These are phyloP conservation scores for Tricholoma sp. DNA, from an alignment of 768 basidiomycete species.

Conservation along the genomic window DNA sequence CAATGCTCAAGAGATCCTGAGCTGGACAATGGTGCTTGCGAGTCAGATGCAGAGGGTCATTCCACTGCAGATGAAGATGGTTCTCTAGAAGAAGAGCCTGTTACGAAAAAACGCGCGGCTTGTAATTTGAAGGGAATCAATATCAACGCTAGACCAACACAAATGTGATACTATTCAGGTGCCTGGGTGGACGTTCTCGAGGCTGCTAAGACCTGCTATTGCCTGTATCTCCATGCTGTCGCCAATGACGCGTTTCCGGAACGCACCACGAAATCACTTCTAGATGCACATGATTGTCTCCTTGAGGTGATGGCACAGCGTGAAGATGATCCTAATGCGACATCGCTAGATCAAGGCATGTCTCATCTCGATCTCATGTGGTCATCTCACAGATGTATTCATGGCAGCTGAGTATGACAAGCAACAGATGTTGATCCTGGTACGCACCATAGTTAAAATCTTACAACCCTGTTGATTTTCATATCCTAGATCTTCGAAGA, in stretches of 20 bases:
- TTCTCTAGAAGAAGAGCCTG: neutral
- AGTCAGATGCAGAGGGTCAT: neutral
- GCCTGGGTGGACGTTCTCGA: neutral
- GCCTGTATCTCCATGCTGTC: neutral
- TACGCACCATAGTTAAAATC: neutral
- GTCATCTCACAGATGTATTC: neutral
- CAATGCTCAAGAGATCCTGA: neutral
- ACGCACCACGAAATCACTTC: neutral
- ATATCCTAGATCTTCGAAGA: too few relatives aligned
- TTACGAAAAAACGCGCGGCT: neutral
- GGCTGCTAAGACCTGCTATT: neutral
- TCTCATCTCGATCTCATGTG: neutral
- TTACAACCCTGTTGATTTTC: too few relatives aligned
- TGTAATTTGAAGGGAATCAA: neutral
- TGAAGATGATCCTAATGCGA: neutral
- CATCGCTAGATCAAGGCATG: neutral
- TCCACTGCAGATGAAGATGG: neutral
- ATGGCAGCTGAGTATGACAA: neutral
- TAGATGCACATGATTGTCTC: neutral
- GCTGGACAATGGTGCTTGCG: neutral
- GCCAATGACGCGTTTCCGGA: neutral
- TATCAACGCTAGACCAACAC: neutral
- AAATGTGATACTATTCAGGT: neutral
- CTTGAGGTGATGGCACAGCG: neutral
- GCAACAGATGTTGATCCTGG: neutral